These are phyloP conservation scores for Haematococcus lacustris DNA, from an alignment of 139 green algal species.

Conservation along the genomic window DNA sequence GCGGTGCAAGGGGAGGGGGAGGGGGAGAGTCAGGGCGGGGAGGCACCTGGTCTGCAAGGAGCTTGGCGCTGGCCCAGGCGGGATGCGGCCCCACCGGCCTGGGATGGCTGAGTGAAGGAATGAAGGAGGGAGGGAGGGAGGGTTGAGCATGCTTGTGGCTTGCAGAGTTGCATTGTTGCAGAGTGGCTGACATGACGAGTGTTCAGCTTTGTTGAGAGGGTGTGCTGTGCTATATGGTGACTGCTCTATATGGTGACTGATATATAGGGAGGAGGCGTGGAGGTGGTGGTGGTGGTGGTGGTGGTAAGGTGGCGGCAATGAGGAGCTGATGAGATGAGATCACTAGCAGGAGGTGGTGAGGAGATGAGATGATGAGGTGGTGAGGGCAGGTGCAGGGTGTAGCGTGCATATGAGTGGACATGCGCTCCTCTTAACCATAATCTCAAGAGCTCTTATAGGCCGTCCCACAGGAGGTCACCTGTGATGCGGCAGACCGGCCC, in stretches of 20 bases:
- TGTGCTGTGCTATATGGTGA: too few relatives aligned
- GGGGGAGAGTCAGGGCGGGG: not conserved
- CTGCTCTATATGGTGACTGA: too few relatives aligned
- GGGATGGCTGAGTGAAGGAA: not conserved
- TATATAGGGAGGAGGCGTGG: too few relatives aligned
- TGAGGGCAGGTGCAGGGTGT: not conserved
- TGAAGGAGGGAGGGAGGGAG: not conserved
- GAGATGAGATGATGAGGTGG: too few relatives aligned
- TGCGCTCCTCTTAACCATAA: too few relatives aligned
- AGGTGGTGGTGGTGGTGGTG: too few relatives aligned
- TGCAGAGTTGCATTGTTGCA: not conserved
- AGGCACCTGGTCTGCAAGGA: not conserved
- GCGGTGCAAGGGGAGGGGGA: not conserved
- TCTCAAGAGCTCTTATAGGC: not conserved
- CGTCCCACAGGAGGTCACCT: conserved; percentile 28
- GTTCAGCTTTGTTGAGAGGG: too few relatives aligned
- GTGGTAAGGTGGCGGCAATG: not conserved
- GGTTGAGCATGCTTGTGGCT: not conserved
- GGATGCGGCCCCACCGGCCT: not conserved
- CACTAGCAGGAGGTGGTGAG: not conserved
- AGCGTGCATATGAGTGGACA: too few relatives aligned
- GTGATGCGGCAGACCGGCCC: conserved; percentile 86
- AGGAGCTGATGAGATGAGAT: not conserved
- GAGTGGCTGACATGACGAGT: too few relatives aligned
- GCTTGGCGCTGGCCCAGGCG: not conserved